These are phyloP conservation scores for Begonia masoniana DNA, from an alignment of 306 rosid species.

Conservation along the genomic window DNA sequence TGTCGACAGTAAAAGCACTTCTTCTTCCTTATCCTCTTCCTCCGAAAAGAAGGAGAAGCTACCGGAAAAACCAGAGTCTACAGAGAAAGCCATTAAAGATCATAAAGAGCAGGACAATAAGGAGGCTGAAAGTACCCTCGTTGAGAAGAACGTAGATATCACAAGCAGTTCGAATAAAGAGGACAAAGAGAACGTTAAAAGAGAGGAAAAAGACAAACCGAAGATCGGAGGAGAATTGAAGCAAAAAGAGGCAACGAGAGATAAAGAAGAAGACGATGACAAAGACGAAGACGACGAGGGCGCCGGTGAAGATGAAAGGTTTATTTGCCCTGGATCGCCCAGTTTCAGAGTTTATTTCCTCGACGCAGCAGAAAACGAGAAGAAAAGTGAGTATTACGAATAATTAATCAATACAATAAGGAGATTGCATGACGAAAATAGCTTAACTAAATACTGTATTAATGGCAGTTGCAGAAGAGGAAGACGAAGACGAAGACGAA, in stretches of 20 bases:
- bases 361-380: conserved; percentile 10
- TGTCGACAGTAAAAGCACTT: conserved; percentile 2
- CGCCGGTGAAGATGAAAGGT: neutral
- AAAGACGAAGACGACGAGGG: conserved; percentile 5
- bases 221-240: neutral
- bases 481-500: neutral
- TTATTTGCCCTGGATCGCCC: conserved; percentile 42
- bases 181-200: conserved; percentile 2
- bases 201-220: neutral
- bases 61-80: no score
- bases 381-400: conserved; percentile 13
- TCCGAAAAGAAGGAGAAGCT: conserved; percentile 2
- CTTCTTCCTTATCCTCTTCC: conserved; percentile 4
- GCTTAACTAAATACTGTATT: no score
- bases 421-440: no score
- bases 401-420: no score
- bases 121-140: no score
- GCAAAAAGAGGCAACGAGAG: conserved; percentile 3
- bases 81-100: no score
- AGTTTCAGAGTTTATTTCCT: conserved; percentile 69
- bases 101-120: no score
- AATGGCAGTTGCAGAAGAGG: neutral
- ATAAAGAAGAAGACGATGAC: conserved; percentile 8
- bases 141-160: no score
- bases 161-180: neutral